Evolutionary conservation across 2,329 filamentous ascomycete genomes (phyloP).

Genomic region (Talaromyces verruculosus): DNA sequence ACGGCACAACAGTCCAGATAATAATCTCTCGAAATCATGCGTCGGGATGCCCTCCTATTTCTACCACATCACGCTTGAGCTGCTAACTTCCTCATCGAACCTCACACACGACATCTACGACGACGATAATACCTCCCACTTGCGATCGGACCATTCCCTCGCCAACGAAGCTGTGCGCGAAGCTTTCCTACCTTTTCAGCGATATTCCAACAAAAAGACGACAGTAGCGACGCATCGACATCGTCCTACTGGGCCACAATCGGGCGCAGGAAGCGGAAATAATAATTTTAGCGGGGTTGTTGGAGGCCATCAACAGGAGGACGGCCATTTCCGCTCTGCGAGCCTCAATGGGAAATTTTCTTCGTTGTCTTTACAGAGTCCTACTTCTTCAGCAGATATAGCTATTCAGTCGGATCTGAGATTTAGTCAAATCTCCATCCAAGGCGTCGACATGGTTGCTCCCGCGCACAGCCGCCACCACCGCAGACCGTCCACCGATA

Average conservation of each 20-base stretch:
- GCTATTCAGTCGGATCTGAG: constrained; percentile 65
- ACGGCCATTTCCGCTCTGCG: background rate
- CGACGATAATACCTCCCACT: background rate
- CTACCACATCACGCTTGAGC: constrained; percentile 62
- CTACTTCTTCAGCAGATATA: background rate
- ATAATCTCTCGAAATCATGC: constrained; percentile 26
- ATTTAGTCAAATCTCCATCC: constrained; percentile 73
- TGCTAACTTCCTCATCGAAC: constrained; percentile 45
- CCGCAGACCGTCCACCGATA: constrained; percentile 27
- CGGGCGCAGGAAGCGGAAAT: constrained; percentile 14
- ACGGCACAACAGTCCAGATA: background rate
- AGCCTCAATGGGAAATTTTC: background rate
- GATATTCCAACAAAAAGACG: constrained; percentile 22
- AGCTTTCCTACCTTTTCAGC: constrained; percentile 40
- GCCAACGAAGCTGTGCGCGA: constrained; percentile 39
- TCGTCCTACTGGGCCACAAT: constrained; percentile 19
- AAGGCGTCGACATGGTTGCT: constrained; percentile 72
- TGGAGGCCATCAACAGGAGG: background rate
- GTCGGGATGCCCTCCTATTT: constrained; percentile 61
- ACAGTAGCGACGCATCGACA: background rate
- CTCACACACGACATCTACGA: background rate
- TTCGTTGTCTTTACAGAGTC: background rate
- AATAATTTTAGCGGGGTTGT: background rate
- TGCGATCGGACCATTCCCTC: constrained; percentile 27
- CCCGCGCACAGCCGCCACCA: constrained; percentile 26